These are phyloP conservation scores for Aspergillus egyptiacus DNA, from an alignment of 495 filamentous ascomycete genomes.

Conservation along the genomic window DNA sequence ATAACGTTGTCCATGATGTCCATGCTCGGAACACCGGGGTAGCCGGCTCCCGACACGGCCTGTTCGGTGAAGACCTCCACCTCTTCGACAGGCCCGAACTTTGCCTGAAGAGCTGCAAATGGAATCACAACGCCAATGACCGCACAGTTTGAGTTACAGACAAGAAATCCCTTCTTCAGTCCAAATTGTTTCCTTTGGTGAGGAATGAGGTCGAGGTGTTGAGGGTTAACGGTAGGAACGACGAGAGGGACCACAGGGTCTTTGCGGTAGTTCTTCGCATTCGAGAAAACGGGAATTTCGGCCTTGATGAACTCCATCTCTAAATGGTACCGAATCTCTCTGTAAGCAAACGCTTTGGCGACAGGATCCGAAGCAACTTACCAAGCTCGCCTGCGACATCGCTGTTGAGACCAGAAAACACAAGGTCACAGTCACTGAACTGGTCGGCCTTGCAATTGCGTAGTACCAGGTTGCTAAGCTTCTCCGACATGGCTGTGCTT, in stretches of 20 bases:
- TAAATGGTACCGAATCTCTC: constrained; percentile 19
- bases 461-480: constrained; percentile 62
- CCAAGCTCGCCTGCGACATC: constrained; percentile 76
- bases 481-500: constrained; percentile 60
- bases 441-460: constrained; percentile 67
- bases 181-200: constrained; percentile 61
- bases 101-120: constrained; percentile 73
- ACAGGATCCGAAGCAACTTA: constrained; percentile 25
- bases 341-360: background rate
- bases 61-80: constrained; percentile 85
- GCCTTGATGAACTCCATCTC: constrained; percentile 76
- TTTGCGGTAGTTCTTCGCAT: constrained; percentile 83
- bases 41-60: constrained; percentile 81
- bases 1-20: constrained; percentile 78
- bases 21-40: constrained; percentile 74
- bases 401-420: constrained; percentile 82
- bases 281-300: constrained; percentile 77
- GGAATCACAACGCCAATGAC: constrained; percentile 86
- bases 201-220: constrained; percentile 71
- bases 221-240: constrained; percentile 76
- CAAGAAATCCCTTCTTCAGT: constrained; percentile 72
- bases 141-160: constrained; percentile 88
- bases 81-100: constrained; percentile 66
- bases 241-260: constrained; percentile 78
- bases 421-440: constrained; percentile 78